phyloP scores from a whole-genome alignment of 257 asterid species.

The Rhazya stricta region DNA sequence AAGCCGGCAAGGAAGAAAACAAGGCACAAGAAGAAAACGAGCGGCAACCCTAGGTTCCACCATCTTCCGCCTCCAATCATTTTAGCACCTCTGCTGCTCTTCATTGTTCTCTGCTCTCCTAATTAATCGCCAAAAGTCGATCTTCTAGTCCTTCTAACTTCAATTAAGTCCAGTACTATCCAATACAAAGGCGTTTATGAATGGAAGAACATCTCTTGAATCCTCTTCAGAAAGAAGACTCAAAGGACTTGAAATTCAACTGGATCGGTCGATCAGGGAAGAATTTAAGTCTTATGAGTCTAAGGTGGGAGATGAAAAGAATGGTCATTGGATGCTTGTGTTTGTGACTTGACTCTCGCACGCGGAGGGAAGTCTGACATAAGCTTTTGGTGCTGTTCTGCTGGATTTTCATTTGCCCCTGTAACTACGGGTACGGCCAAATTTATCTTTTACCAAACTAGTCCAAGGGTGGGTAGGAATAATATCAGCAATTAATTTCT shows the following conservation, averaged over 20 bases:
- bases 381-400: not conserved
- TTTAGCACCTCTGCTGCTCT: conserved; percentile 55
- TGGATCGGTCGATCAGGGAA: not conserved
- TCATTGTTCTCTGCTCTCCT: conserved; percentile 3
- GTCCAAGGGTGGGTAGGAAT: not conserved
- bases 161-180: not conserved
- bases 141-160: not conserved
- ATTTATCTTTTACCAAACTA: not conserved
- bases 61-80: conserved; percentile 35
- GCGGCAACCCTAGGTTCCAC: conserved; percentile 52
- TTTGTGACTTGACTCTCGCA: conserved; percentile 12
- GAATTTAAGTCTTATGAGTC: not conserved
- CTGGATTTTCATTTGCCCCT: not conserved
- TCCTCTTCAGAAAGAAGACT: not conserved
- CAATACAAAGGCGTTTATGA: not conserved
- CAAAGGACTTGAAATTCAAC: not conserved
- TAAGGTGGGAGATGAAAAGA: not conserved
- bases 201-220: not conserved
- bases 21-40: conserved; percentile 61
- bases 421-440: no score
- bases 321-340: not conserved
- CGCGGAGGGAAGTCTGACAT: conserved; percentile 24
- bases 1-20: conserved; percentile 82
- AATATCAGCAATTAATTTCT: no score
- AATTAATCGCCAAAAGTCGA: not conserved